These are phyloP conservation scores for Kokia cookei DNA, from an alignment of 441 rosid species.

Conservation along the genomic window DNA sequence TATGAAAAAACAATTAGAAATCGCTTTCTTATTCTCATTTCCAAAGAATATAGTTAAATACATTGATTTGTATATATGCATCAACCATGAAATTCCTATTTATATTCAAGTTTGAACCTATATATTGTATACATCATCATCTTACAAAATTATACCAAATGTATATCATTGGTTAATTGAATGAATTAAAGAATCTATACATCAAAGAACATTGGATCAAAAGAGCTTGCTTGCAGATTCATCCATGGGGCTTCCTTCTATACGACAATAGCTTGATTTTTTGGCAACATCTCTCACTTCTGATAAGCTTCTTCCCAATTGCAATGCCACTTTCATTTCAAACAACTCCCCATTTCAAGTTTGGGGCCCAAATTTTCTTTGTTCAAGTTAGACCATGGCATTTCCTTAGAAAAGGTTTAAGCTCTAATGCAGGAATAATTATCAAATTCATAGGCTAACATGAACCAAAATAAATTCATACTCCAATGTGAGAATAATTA, in stretches of 20 bases:
- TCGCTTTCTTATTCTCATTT: not conserved
- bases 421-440: too few relatives aligned
- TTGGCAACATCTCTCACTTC: constrained; percentile 49
- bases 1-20: not conserved
- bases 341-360: constrained; percentile 44
- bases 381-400: too few relatives aligned
- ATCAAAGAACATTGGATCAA: constrained; percentile 6
- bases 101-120: not conserved
- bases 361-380: too few relatives aligned
- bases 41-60: not conserved
- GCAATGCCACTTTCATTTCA: constrained; percentile 53
- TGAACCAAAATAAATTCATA: too few relatives aligned
- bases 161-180: not conserved
- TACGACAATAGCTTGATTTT: constrained; percentile 14
- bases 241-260: constrained; percentile 24
- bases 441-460: too few relatives aligned
- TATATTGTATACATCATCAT: not conserved
- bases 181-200: not conserved
- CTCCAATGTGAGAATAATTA: too few relatives aligned
- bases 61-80: not conserved
- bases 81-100: not conserved
- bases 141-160: not conserved
- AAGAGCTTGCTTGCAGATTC: constrained; percentile 77
- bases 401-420: too few relatives aligned
- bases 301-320: constrained; percentile 67